Conservation (phyloP, 2,329 filamentous ascomycete species). For the Trematosphaeria pertusa region DNA sequence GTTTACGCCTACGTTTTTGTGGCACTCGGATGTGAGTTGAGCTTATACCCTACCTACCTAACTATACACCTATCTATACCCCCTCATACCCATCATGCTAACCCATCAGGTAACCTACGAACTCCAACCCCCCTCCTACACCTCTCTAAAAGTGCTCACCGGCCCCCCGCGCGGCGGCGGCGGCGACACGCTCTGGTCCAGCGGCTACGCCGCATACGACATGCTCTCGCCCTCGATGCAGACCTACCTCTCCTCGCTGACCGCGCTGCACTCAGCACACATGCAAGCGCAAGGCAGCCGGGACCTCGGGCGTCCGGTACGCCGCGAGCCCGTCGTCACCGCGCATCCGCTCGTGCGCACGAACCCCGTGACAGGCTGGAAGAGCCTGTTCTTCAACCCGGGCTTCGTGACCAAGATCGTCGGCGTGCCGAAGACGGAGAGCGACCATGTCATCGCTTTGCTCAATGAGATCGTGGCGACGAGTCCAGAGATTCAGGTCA, state of each 20-base stretch:
- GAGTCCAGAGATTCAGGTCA: conserved; percentile 72
- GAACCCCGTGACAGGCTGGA: conserved; percentile 69
- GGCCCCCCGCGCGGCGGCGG: conserved; percentile 63
- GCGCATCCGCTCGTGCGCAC: conserved; percentile 65
- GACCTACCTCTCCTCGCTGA: conserved; percentile 64
- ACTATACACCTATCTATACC: conserved; percentile 8
- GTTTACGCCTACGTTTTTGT: conserved; percentile 63
- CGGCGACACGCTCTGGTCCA: conserved; percentile 65
- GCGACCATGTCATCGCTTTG: conserved; percentile 59
- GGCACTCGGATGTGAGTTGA: conserved; percentile 61
- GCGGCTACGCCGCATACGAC: conserved; percentile 66
- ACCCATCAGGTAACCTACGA: conserved; percentile 60
- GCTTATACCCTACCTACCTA: neutral
- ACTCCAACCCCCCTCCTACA: conserved; percentile 64
- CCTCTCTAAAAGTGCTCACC: conserved; percentile 61
- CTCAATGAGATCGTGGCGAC: conserved; percentile 63
- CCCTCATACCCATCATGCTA: conserved; percentile 18
- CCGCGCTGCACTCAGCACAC: conserved; percentile 62
- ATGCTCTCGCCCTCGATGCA: conserved; percentile 63
- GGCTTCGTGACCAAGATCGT: conserved; percentile 65
- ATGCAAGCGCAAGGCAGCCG: conserved; percentile 61
- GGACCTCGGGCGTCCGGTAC: conserved; percentile 59
- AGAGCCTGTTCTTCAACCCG: conserved; percentile 65
- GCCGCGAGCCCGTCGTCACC: conserved; percentile 60
- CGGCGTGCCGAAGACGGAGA: conserved; percentile 64